phyloP scores from a whole-genome alignment of 1,139 yeast genomes.

The Diutina pseudorugosa region DNA sequence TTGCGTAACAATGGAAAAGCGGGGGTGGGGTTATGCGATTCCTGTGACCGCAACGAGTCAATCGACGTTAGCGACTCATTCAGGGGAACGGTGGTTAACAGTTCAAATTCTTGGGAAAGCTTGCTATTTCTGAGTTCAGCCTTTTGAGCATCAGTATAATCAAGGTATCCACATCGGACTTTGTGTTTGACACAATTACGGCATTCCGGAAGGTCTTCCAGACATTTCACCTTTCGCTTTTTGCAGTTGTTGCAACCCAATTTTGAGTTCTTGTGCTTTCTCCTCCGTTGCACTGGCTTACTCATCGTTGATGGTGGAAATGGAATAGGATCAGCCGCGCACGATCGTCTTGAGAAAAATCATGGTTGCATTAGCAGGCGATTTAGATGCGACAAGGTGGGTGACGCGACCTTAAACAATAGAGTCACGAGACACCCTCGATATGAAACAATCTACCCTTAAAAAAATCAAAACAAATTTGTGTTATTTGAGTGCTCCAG shows the following conservation, averaged over 20 bases:
- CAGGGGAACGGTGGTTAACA: background rate
- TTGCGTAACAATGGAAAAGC: background rate
- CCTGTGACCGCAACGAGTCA: background rate
- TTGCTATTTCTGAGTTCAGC: constrained; percentile 11
- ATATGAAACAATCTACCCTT: background rate
- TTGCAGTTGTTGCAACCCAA: constrained; percentile 36
- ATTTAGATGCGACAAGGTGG: too few species aligned
- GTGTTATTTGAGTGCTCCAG: background rate
- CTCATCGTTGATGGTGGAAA: background rate
- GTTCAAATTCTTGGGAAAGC: background rate
- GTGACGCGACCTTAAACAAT: background rate
- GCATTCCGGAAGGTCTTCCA: constrained; percentile 32
- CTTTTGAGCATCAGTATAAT: constrained; percentile 23
- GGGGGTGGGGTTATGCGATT: background rate
- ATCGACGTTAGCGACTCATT: background rate
- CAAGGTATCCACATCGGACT: constrained; percentile 29
- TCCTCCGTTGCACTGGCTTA: constrained; percentile 5
- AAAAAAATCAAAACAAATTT: background rate
- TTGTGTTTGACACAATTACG: constrained; percentile 31
- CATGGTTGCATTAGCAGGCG: background rate
- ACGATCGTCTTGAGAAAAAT: background rate
- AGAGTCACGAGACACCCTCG: background rate
- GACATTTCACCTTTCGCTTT: constrained; percentile 31
- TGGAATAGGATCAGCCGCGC: background rate
- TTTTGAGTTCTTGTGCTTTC: constrained; percentile 12